A percentile compares a stretch with the other conserved stretches of the same genome.
phyloP scores from a whole-genome alignment of 1,139 yeast species.

The Waltiozyma sp. region DNA sequence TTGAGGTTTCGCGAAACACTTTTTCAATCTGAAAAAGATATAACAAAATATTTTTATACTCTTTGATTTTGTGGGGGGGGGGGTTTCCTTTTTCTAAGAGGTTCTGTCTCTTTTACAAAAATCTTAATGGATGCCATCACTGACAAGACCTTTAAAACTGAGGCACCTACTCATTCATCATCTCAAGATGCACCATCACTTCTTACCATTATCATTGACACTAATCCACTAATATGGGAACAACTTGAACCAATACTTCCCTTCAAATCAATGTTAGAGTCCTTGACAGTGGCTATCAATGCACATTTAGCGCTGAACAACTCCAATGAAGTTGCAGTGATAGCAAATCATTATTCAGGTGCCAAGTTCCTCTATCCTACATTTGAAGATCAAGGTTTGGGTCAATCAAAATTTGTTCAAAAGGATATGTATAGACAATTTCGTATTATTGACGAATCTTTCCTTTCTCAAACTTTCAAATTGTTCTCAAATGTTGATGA shows the following conservation, averaged over 20 bases:
- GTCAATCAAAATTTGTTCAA: conserved; percentile 20
- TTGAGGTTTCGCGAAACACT: no score
- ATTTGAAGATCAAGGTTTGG: conserved; percentile 11
- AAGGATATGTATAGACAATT: conserved; percentile 81
- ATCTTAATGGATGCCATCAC: conserved; percentile 66
- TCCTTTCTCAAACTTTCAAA: conserved; percentile 48
- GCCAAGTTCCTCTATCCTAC: conserved; percentile 64
- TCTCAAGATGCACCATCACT: conserved; percentile 64
- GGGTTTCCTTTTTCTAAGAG: no score
- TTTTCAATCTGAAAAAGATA: no score
- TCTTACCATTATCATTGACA: conserved; percentile 67
- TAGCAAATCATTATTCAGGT: conserved; percentile 66
- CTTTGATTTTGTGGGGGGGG: no score
- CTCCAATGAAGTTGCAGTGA: conserved; percentile 74
- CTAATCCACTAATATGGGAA: conserved; percentile 51
- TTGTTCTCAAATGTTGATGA: conserved; percentile 27
- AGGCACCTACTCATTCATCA: conserved; percentile 14
- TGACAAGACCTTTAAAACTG: conserved; percentile 49
- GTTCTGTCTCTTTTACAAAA: no score
- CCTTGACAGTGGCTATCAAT: conserved; percentile 62
- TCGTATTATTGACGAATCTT: conserved; percentile 66
- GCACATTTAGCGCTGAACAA: conserved; percentile 82
- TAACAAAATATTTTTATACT: no score
- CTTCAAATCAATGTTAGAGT: conserved; percentile 25
- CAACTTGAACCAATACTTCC: conserved; percentile 24